These are phyloP conservation scores for Sarcodon aspratus DNA, from an alignment of 768 basidiomycete genomes.

Conservation along the genomic window DNA sequence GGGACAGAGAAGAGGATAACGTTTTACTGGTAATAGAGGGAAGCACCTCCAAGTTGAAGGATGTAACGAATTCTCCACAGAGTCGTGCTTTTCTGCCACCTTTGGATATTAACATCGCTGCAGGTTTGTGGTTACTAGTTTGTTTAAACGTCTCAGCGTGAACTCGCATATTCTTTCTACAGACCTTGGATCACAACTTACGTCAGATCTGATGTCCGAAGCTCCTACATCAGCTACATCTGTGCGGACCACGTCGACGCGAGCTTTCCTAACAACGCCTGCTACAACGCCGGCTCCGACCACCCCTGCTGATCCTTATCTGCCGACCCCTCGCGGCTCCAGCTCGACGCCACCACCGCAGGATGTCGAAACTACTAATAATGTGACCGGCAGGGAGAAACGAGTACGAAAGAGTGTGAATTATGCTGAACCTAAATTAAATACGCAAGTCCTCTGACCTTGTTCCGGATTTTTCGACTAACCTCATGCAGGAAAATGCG, in stretches of 20 bases:
- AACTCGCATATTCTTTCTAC: not conserved
- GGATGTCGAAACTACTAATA: constrained; percentile 18
- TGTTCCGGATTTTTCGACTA: constrained; percentile 2
- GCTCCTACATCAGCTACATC: constrained; percentile 20
- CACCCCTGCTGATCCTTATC: constrained; percentile 19
- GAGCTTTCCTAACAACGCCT: constrained; percentile 30
- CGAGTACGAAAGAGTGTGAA: constrained; percentile 70
- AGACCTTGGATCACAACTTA: constrained; percentile 26
- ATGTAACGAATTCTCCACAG: constrained; percentile 50
- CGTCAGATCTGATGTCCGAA: constrained; percentile 21
- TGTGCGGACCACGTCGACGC: constrained; percentile 23
- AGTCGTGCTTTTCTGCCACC: constrained; percentile 22
- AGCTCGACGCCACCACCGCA: constrained; percentile 28
- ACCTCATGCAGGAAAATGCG: constrained; percentile 64
- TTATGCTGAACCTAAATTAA: constrained; percentile 81
- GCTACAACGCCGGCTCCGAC: constrained; percentile 27
- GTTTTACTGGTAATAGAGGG: constrained; percentile 20
- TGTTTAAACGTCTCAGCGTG: no score
- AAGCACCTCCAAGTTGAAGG: constrained; percentile 43
- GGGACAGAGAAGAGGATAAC: constrained; percentile 19
- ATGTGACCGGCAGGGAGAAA: constrained; percentile 32
- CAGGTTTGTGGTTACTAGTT: constrained; percentile 13
- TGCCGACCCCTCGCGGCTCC: constrained; percentile 41
- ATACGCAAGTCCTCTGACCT: constrained; percentile 43
- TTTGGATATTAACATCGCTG: constrained; percentile 21